These are phyloP conservation scores for Agrocybe pediades DNA, from an alignment of 768 basidiomycete genomes.

Conservation along the genomic window DNA sequence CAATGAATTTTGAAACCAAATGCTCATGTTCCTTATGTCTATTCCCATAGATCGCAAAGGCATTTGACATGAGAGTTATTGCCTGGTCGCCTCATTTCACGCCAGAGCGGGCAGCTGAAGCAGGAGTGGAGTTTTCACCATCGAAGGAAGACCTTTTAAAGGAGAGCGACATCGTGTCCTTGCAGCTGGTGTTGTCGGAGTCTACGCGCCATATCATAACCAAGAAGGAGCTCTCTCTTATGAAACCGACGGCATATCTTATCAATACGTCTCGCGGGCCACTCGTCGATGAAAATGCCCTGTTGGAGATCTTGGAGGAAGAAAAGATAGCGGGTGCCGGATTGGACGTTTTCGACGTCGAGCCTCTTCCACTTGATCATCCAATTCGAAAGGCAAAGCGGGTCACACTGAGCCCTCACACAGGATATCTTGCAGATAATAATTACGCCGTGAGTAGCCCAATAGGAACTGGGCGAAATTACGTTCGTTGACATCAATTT, in stretches of 20 bases:
- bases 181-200: slow-evolving; percentile 61
- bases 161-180: slow-evolving; percentile 58
- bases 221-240: slow-evolving; percentile 44
- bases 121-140: slow-evolving; percentile 48
- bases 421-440: slow-evolving; percentile 54
- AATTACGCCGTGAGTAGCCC: slow-evolving; percentile 46
- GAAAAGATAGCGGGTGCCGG: slow-evolving; percentile 59
- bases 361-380: slow-evolving; percentile 64
- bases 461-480: neutral
- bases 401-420: slow-evolving; percentile 64
- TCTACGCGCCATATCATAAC: slow-evolving; percentile 51
- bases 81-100: slow-evolving; percentile 72
- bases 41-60: slow-evolving; percentile 50
- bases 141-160: slow-evolving; percentile 56
- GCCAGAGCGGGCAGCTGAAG: slow-evolving; percentile 50
- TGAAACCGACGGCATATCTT: slow-evolving; percentile 61
- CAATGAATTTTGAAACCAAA: neutral
- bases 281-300: slow-evolving; percentile 58
- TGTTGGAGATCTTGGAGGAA: slow-evolving; percentile 48
- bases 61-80: slow-evolving; percentile 59
- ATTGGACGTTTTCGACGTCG: slow-evolving; percentile 66
- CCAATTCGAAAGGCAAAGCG: slow-evolving; percentile 51
- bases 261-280: slow-evolving; percentile 72
- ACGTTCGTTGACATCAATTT: neutral
- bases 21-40: neutral